Percentiles rank a stretch among this genome's conserved stretches.
These are phyloP conservation scores for Amborella trichopoda DNA, from an alignment of 164 flowering plant genomes.

Conservation along the genomic window DNA sequence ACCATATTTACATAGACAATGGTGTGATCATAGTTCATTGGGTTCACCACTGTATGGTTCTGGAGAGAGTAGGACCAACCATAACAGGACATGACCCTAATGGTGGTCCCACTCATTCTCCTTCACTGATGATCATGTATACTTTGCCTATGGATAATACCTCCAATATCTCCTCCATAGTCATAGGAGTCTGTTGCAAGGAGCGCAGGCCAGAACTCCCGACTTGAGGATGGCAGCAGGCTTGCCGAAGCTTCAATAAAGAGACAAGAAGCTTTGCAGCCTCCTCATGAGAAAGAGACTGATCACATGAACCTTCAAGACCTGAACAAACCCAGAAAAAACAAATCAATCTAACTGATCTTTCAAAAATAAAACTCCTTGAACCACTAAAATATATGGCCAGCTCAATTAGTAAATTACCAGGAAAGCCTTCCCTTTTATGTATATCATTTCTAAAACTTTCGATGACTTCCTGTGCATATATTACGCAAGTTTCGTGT, in stretches of 20 bases:
- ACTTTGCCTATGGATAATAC: no score
- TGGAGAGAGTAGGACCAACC: no score
- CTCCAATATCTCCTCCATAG: slow-evolving; percentile 87
- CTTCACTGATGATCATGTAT: no score
- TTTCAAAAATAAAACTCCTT: no score
- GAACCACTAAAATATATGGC: no score
- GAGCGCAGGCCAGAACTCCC: slow-evolving; percentile 93
- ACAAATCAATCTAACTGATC: no score
- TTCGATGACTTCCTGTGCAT: slow-evolving; percentile 64
- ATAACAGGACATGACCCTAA: no score
- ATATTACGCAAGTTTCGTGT: slow-evolving; percentile 71
- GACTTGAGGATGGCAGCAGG: slow-evolving; percentile 99
- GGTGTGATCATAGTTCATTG: no score
- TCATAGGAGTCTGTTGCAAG: slow-evolving; percentile 88
- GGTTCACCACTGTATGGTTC: no score
- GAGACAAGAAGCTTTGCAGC: slow-evolving; percentile 78
- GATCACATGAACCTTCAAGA: slow-evolving; percentile 28
- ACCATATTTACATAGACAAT: no score
- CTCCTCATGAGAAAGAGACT: slow-evolving; percentile 52
- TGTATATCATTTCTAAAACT: slow-evolving; percentile 43
- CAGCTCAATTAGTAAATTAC: slow-evolving; percentile 15
- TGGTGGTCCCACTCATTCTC: no score
- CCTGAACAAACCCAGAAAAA: slow-evolving; percentile 41
- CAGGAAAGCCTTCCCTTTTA: slow-evolving; percentile 27
- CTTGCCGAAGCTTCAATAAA: slow-evolving; percentile 95